Evolutionary conservation across 371 early-diverging fungal species (phyloP).

Genomic region (Saksenaea oblongispora): DNA sequence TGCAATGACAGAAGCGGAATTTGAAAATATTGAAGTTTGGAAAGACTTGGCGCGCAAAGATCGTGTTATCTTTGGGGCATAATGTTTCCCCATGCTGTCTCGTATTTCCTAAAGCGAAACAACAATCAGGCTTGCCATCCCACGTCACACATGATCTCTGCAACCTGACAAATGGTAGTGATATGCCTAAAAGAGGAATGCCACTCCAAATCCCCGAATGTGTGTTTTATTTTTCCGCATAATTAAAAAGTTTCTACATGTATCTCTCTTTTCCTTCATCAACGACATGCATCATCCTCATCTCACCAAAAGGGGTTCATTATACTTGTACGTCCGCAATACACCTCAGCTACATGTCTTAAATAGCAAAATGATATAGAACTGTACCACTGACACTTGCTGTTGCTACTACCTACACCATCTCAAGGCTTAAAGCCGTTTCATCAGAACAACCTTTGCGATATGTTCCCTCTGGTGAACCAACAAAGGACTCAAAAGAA

Average conservation of each 20-base stretch:
- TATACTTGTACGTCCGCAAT: too few relatives aligned
- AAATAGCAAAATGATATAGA: neutral
- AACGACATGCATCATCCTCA: too few relatives aligned
- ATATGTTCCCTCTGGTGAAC: conserved; percentile 5
- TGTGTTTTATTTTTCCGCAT: too few relatives aligned
- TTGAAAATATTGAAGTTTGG: conserved; percentile 62
- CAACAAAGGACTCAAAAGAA: neutral
- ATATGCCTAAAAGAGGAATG: neutral
- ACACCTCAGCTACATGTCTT: neutral
- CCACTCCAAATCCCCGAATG: too few relatives aligned
- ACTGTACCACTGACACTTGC: neutral
- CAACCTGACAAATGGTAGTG: too few relatives aligned
- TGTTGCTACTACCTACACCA: neutral
- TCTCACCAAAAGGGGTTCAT: too few relatives aligned
- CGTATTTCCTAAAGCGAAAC: too few relatives aligned
- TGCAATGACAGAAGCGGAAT: conserved; percentile 49
- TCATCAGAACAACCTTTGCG: neutral
- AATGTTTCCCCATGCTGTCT: neutral
- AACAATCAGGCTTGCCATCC: too few relatives aligned
- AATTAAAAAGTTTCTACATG: too few relatives aligned
- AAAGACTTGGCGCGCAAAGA: conserved; percentile 72
- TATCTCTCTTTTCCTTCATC: too few relatives aligned
- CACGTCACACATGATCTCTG: too few relatives aligned
- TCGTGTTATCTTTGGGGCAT: conserved; percentile 52
- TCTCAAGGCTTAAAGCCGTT: neutral